A percentile compares a stretch with the other conserved stretches of the same genome.
These are phyloP conservation scores for Vararia minispora DNA, from an alignment of 768 basidiomycete genomes.

Conservation along the genomic window DNA sequence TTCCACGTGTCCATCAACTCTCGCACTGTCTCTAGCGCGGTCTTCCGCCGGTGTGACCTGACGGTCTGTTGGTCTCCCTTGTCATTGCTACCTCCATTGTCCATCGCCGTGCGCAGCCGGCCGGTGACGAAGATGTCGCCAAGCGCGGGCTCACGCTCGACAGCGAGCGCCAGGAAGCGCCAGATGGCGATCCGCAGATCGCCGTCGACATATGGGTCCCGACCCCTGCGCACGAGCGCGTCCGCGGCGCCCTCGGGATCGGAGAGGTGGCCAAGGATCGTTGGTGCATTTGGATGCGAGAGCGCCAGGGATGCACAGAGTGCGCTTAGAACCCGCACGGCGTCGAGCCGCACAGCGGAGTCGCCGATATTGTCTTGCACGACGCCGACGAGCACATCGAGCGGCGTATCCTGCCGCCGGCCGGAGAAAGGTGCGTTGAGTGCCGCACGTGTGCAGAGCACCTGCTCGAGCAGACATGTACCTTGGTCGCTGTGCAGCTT, in stretches of 20 bases:
- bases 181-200: conserved; percentile 66
- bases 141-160: conserved; percentile 81
- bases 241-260: conserved; percentile 64
- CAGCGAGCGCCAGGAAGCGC: conserved; percentile 71
- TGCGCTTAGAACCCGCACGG: conserved; percentile 54
- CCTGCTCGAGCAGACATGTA: conserved; percentile 62
- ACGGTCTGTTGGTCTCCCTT: conserved; percentile 22
- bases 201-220: conserved; percentile 73
- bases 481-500: conserved; percentile 17
- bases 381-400: conserved; percentile 64
- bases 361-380: conserved; percentile 58
- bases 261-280: conserved; percentile 68
- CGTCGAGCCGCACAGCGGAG: conserved; percentile 47
- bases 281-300: conserved; percentile 50
- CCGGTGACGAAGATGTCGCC: conserved; percentile 72
- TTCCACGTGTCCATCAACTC: conserved; percentile 62
- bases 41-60: conserved; percentile 16
- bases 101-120: conserved; percentile 41
- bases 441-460: conserved; percentile 51
- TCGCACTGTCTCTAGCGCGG: conserved; percentile 54
- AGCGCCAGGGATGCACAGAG: conserved; percentile 55
- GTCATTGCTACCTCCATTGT: conserved; percentile 22
- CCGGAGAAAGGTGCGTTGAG: conserved; percentile 34
- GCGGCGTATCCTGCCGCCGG: conserved; percentile 41
- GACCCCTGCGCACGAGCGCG: conserved; percentile 57